Base-by-base conservation (phyloP, 2,329 filamentous ascomycete genomes). In the Aureobasidium sp. region DNA sequence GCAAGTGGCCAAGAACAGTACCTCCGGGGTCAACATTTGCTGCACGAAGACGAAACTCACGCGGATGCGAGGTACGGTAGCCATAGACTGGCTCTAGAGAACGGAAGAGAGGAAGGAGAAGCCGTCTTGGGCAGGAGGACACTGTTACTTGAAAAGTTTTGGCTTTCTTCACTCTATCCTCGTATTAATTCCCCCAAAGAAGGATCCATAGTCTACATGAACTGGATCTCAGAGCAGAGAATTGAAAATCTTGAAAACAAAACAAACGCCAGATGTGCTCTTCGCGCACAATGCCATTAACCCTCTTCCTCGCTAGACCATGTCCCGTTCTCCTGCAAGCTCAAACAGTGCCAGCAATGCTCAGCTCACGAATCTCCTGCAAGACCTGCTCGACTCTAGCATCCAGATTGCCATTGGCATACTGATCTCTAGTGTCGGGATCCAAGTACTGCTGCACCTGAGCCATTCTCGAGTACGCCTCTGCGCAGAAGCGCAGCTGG, bases 391-490 rank as follows among this genome's bases (percentile, higher is more conserved):
- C 94, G 34, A 99, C 94, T 67, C 91, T 81, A 64, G 87, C 88
- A 74, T 99, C 94, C 69, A 99, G 79, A 67, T 97, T 90, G 29
- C 94, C 94, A 69, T 91, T 87, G 1, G 94, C 94, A 75, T 99
- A 99, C 77, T 97, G 89, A 67, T 99, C 94, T 75, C 94, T 84
- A 58, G 93, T 97, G 72, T 96, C 91, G 34, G 93, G 89, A 73
- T 97, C 94, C 36, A 99, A 82, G 62, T 97, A 97, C 78, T 99
- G 94, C 79, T 99, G 94, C 62, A 99, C 95, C 79, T 99, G 95
- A 29, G 95, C 94, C 94, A 99, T 99, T 52, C 94, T 84, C 65
- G 87, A 92, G 77, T 99, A 99, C 1, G 94, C 94, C 78, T 99
- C 94, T 8, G 95, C 94, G 71, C 95, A 99, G 80, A 99, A 99